Conservation (phyloP, 176 grass and related monocot species). For the Musa troglodytarum region DNA sequence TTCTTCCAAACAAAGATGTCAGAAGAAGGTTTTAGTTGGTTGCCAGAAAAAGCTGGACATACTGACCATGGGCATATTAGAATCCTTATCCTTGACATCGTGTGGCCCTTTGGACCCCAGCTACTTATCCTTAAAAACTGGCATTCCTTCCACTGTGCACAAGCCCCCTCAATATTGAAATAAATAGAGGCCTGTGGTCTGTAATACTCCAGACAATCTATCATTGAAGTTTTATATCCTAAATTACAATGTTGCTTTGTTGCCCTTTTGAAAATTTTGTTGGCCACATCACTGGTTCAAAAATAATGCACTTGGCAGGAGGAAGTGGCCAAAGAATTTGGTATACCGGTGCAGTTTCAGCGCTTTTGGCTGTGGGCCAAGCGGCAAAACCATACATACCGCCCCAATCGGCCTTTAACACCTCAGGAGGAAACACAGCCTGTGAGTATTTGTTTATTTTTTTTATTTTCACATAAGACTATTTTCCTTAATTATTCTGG, state of each 20-base stretch:
- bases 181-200: too few species aligned
- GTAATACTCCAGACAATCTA: background rate
- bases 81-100: too few species aligned
- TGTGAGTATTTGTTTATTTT: conserved; percentile 40
- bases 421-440: conserved; percentile 66
- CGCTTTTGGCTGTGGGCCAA: conserved; percentile 99
- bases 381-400: conserved; percentile 94
- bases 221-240: conserved; percentile 30
- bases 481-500: background rate
- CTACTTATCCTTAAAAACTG: too few species aligned
- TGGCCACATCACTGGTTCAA: background rate
- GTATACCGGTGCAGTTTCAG: conserved; percentile 75
- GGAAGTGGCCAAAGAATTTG: conserved; percentile 86
- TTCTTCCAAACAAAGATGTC: too few species aligned
- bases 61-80: too few species aligned
- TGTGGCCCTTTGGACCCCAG: too few species aligned
- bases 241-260: background rate
- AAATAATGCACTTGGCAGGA: conserved; percentile 42
- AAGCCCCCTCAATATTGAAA: too few species aligned
- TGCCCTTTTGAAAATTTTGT: background rate
- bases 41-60: too few species aligned
- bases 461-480: background rate
- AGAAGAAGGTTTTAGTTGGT: too few species aligned
- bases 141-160: too few species aligned
- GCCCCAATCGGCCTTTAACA: conserved; percentile 84